A percentile compares a stretch with the other conserved stretches of the same genome.
Conservation (phyloP, 495 filamentous ascomycete species). For the Penicillium lagena region DNA sequence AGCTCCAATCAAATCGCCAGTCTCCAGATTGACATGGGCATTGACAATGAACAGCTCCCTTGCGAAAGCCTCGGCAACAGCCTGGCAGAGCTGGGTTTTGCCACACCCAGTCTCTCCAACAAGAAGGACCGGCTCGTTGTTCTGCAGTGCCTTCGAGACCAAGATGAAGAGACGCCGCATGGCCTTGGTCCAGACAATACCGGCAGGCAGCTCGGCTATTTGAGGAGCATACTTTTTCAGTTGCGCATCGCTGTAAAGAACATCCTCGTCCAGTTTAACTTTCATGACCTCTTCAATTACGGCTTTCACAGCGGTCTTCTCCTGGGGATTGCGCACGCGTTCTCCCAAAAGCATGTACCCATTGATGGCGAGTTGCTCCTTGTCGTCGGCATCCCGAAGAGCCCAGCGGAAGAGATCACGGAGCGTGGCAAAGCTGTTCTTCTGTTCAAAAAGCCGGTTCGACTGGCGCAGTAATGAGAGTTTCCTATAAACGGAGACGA, state of each 20-base stretch:
- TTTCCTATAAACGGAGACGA: constrained; percentile 91
- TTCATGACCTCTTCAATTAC: constrained; percentile 93
- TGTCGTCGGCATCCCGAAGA: constrained; percentile 72
- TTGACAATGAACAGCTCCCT: constrained; percentile 83
- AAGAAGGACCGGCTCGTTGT: constrained; percentile 89
- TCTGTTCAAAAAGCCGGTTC: constrained; percentile 88
- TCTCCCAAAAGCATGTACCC: constrained; percentile 96
- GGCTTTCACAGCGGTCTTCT: constrained; percentile 73
- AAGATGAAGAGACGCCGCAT: constrained; percentile 88
- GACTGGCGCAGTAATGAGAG: constrained; percentile 84
- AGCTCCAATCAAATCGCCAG: constrained; percentile 92
- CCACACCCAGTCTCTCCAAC: constrained; percentile 97
- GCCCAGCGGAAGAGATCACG: constrained; percentile 98
- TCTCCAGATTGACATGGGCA: constrained; percentile 95
- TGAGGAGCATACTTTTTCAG: constrained; percentile 37
- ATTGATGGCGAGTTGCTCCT: constrained; percentile 83
- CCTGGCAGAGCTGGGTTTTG: constrained; percentile 93
- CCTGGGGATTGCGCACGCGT: constrained; percentile 84
- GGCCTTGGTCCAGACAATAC: constrained; percentile 86
- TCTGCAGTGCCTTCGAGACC: constrained; percentile 74
- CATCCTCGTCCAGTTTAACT: constrained; percentile 66
- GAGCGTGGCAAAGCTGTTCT: constrained; percentile 93
- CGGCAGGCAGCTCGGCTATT: constrained; percentile 38
- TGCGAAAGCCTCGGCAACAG: constrained; percentile 72
- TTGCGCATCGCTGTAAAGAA: constrained; percentile 62